Percentiles rank a stretch among this genome's conserved stretches.
Evolutionary conservation across 1,139 yeast species (phyloP).

Genomic region (Blastobotrys proliferans): DNA sequence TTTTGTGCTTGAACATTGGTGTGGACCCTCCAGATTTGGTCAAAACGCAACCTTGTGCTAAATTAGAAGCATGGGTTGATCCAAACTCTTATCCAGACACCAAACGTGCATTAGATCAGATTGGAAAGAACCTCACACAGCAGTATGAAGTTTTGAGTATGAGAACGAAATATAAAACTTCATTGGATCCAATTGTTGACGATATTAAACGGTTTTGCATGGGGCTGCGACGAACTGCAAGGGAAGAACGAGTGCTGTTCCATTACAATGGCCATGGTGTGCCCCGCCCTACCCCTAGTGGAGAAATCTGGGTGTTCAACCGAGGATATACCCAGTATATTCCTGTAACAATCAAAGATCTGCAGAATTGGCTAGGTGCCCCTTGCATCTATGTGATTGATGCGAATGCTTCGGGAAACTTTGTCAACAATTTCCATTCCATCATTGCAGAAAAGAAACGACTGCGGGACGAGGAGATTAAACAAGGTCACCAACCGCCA

Average conservation of each 20-base stretch:
- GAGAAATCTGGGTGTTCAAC: constrained; percentile 99
- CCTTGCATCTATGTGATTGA: constrained; percentile 95
- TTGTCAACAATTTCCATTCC: constrained; percentile 81
- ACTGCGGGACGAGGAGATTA: constrained; percentile 12
- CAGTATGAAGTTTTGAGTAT: constrained; percentile 88
- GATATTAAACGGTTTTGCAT: constrained; percentile 92
- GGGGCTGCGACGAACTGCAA: constrained; percentile 81
- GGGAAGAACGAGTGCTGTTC: constrained; percentile 78
- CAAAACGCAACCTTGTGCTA: constrained; percentile 92
- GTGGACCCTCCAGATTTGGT: constrained; percentile 97
- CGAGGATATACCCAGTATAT: constrained; percentile 96
- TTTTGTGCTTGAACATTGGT: constrained; percentile 84
- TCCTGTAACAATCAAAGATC: constrained; percentile 87
- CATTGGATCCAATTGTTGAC: constrained; percentile 92
- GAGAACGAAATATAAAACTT: constrained; percentile 85
- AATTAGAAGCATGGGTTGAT: constrained; percentile 90
- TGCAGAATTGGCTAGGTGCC: constrained; percentile 97
- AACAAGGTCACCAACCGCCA: constrained; percentile 12
- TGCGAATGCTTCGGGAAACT: constrained; percentile 92
- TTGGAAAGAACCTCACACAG: constrained; percentile 80
- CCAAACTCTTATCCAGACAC: constrained; percentile 81
- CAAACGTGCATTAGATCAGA: constrained; percentile 85
- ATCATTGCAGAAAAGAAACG: constrained; percentile 63
- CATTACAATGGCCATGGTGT: constrained; percentile 99
- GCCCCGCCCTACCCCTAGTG: constrained; percentile 93